These are phyloP conservation scores for Aspergillus chevalieri DNA, from an alignment of 2,329 filamentous ascomycete genomes.

Conservation along the genomic window DNA sequence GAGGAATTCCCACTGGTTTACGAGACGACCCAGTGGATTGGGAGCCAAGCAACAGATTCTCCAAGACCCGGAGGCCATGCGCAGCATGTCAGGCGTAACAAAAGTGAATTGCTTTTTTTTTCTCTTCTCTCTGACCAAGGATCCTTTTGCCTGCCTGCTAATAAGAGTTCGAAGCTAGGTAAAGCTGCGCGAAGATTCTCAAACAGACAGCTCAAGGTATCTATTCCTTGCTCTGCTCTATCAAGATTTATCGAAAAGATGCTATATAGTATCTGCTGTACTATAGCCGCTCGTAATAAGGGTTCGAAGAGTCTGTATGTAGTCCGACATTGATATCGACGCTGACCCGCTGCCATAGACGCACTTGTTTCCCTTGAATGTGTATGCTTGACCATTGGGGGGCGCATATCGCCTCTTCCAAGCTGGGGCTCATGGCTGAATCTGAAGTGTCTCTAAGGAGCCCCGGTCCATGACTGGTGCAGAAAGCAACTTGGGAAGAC, in stretches of 20 bases:
- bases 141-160: constrained; percentile 59
- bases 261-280: constrained; percentile 54
- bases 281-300: constrained; percentile 39
- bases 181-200: constrained; percentile 43
- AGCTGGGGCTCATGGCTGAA: constrained; percentile 1
- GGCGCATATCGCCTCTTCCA: constrained; percentile 6
- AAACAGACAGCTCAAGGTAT: constrained; percentile 32
- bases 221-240: constrained; percentile 56
- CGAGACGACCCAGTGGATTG: constrained; percentile 19
- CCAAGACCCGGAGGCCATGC: constrained; percentile 15
- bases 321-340: constrained; percentile 17
- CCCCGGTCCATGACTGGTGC: background rate
- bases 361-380: constrained; percentile 5
- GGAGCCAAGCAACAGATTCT: constrained; percentile 10
- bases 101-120: constrained; percentile 29
- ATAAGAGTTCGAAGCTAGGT: constrained; percentile 69
- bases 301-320: constrained; percentile 24
- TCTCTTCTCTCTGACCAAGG: constrained; percentile 28
- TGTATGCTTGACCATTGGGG: constrained; percentile 9
- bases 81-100: constrained; percentile 31
- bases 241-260: constrained; percentile 64
- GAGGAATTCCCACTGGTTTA: constrained; percentile 21
- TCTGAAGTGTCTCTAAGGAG: background rate
- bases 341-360: constrained; percentile 10
- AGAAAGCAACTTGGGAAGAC: constrained; percentile 2